phyloP scores from a whole-genome alignment of 73 alveolate genomes.

The Urostyla sp. region DNA sequence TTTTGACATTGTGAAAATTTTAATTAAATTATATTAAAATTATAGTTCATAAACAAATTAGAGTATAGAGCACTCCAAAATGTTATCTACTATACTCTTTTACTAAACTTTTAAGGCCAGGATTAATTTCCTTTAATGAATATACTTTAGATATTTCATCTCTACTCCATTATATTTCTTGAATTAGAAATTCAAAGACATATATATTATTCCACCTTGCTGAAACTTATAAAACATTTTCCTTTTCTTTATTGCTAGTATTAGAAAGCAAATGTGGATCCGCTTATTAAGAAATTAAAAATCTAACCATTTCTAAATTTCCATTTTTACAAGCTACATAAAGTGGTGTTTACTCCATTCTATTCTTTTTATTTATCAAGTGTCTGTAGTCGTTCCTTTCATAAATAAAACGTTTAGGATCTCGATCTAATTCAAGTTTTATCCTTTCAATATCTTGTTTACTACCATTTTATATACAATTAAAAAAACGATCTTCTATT shows the following conservation, averaged over 20 bases:
- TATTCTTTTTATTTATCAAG: conserved; percentile 7
- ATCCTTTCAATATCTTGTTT: background rate
- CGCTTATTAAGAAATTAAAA: background rate
- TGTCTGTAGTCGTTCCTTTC: conserved; percentile 50
- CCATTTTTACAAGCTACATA: conserved; percentile 34
- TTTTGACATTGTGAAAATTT: conserved; percentile 7
- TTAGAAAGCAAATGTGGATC: background rate
- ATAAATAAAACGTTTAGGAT: conserved; percentile 41
- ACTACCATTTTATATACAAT: conserved; percentile 8
- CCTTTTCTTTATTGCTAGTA: conserved; percentile 3
- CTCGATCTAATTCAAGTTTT: conserved; percentile 14
- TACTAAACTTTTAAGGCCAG: background rate
- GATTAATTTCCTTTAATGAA: background rate
- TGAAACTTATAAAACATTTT: background rate
- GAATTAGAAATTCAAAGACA: background rate
- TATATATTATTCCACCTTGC: conserved; percentile 18
- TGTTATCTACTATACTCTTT: background rate
- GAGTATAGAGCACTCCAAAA: background rate
- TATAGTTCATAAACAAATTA: background rate
- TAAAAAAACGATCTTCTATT: conserved; percentile 28
- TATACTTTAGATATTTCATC: background rate
- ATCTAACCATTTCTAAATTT: conserved; percentile 2
- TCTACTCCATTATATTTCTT: background rate
- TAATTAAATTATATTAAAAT: background rate
- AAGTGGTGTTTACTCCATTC: conserved; percentile 29